Conservation (phyloP, 2,329 filamentous ascomycete genomes). For the Passalora sequoiae region DNA sequence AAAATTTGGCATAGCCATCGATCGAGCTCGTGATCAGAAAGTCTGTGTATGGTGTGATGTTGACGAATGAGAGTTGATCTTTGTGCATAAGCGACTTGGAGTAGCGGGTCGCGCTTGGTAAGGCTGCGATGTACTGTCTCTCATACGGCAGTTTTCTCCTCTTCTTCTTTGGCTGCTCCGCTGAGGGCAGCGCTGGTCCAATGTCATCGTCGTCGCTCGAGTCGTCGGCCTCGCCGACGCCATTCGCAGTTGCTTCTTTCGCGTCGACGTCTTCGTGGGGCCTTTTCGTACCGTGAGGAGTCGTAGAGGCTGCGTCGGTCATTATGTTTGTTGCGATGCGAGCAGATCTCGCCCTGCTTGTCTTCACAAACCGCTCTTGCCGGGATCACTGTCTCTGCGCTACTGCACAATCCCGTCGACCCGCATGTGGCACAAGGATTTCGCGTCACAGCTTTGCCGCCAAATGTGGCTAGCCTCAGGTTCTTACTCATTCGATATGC, state of each 20-base stretch:
- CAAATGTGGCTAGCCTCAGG: too few species aligned
- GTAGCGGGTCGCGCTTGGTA: constrained; percentile 76
- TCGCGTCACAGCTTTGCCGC: too few species aligned
- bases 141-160: constrained; percentile 86
- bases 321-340: too few species aligned
- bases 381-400: too few species aligned
- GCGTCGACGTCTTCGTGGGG: constrained; percentile 25
- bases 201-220: constrained; percentile 71
- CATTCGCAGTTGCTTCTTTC: constrained; percentile 6
- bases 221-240: constrained; percentile 48
- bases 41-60: constrained; percentile 83
- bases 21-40: constrained; percentile 91
- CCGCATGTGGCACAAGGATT: too few species aligned
- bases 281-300: constrained; percentile 29
- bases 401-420: too few species aligned
- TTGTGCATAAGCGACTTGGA: constrained; percentile 98
- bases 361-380: too few species aligned
- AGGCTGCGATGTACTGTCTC: constrained; percentile 85
- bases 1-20: constrained; percentile 98
- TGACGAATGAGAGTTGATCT: constrained; percentile 83
- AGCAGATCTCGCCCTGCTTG: too few species aligned
- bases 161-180: constrained; percentile 76
- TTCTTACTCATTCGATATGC: constrained; percentile 1
- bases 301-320: constrained; percentile 10
- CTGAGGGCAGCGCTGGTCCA: constrained; percentile 81